These are phyloP conservation scores for Ophiocordyceps camponoti-leonardi DNA, from an alignment of 2,329 filamentous ascomycete genomes.

Conservation along the genomic window DNA sequence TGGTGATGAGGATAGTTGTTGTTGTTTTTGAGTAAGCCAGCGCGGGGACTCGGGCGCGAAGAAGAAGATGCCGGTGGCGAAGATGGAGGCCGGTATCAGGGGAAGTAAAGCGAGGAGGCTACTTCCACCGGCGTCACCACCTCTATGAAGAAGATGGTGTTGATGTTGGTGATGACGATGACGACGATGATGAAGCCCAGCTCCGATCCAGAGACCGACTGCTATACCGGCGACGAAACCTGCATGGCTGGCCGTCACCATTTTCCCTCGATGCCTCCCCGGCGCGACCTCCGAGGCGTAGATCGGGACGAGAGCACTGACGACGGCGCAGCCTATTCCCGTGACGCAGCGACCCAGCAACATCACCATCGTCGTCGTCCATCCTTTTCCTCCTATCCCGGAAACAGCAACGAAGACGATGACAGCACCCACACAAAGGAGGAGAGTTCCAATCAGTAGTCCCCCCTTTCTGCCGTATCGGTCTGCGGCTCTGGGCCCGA, in stretches of 20 bases:
- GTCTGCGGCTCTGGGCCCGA: neutral
- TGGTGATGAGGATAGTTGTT: neutral
- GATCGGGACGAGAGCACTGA: neutral
- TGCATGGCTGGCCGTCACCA: neutral
- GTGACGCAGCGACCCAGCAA: neutral
- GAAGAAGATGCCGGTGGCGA: neutral
- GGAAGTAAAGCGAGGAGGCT: neutral
- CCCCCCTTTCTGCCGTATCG: neutral
- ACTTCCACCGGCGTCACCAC: too few relatives aligned
- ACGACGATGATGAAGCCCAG: neutral
- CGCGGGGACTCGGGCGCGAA: neutral
- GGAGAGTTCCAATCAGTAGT: neutral
- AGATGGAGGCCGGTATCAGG: neutral
- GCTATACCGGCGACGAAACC: neutral
- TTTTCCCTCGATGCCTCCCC: neutral
- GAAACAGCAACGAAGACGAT: neutral
- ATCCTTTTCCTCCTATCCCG: too few relatives aligned
- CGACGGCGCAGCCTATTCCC: neutral
- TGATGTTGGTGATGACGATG: too few relatives aligned
- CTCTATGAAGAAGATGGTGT: too few relatives aligned
- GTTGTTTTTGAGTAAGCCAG: neutral
- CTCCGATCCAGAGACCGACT: neutral
- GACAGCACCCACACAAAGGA: neutral
- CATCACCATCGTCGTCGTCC: neutral
- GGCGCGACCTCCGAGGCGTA: neutral